A percentile compares a stretch with the other conserved stretches of the same genome.
These are phyloP conservation scores for Desmodesmus armatus DNA, from an alignment of 139 green algal genomes.

Conservation along the genomic window DNA sequence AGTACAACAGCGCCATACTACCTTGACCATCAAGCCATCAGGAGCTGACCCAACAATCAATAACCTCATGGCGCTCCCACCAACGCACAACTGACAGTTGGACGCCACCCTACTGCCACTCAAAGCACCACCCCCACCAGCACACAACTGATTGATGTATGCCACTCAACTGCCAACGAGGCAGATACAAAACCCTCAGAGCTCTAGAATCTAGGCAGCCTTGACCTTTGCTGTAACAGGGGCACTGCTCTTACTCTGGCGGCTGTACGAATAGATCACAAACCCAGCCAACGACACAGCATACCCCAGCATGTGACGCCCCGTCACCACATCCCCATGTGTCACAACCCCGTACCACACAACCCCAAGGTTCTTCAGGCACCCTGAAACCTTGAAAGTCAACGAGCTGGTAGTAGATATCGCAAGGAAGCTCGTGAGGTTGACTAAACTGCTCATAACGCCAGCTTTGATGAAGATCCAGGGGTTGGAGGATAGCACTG, in stretches of 20 bases:
- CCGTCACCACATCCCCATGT: constrained; percentile 55
- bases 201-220: too few relatives aligned
- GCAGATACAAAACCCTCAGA: too few relatives aligned
- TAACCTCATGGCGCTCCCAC: too few relatives aligned
- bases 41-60: too few relatives aligned
- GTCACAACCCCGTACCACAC: constrained; percentile 59
- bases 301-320: constrained; percentile 69
- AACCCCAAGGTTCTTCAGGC: constrained; percentile 75
- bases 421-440: constrained; percentile 72
- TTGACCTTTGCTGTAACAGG: constrained; percentile 1
- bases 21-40: too few relatives aligned
- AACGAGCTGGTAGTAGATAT: constrained; percentile 74
- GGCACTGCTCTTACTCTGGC: neutral
- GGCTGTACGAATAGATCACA: constrained; percentile 58
- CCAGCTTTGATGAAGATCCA: constrained; percentile 21
- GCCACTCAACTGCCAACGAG: too few relatives aligned
- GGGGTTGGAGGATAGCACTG: neutral
- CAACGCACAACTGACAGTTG: too few relatives aligned
- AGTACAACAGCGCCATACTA: too few relatives aligned
- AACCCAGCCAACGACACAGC: constrained; percentile 72
- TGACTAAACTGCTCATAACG: constrained; percentile 57
- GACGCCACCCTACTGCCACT: too few relatives aligned
- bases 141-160: too few relatives aligned
- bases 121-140: too few relatives aligned
- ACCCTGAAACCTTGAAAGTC: constrained; percentile 82